Evolutionary conservation across 2,329 filamentous ascomycete species (phyloP).

Genomic region (Myrmaecium sp.): DNA sequence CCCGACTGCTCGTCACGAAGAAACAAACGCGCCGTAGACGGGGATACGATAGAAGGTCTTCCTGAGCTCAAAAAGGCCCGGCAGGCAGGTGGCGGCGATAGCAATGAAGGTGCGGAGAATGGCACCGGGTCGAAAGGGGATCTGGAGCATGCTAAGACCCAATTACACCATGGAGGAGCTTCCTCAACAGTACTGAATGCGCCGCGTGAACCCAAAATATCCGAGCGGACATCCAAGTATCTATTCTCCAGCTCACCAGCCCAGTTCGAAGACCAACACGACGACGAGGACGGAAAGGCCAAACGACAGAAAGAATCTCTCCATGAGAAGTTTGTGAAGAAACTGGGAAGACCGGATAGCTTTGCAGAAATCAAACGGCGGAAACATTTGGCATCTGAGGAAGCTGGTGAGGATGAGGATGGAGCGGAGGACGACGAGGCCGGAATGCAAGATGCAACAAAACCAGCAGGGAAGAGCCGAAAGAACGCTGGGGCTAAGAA

Average conservation of each 20-base stretch:
- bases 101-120: conserved; percentile 17
- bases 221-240: conserved; percentile 39
- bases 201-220: conserved; percentile 19
- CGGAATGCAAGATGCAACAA: conserved; percentile 33
- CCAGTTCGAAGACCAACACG: conserved; percentile 19
- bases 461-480: conserved; percentile 25
- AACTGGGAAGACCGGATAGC: conserved; percentile 73
- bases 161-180: conserved; percentile 2
- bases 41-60: not conserved
- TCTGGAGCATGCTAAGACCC: conserved; percentile 6
- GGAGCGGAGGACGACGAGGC: conserved; percentile 37
- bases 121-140: conserved; percentile 22
- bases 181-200: conserved; percentile 11
- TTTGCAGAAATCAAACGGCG: conserved; percentile 49
- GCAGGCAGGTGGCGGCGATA: conserved; percentile 15
- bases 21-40: conserved; percentile 1
- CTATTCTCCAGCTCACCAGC: conserved; percentile 36
- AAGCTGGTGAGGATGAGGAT: conserved; percentile 33
- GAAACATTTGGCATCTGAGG: conserved; percentile 37
- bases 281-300: conserved; percentile 32
- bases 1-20: conserved; percentile 1
- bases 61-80: conserved; percentile 3
- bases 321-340: conserved; percentile 76
- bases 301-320: conserved; percentile 50
- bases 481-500: conserved; percentile 46